Base-by-base conservation (phyloP, 345 rosid genomes). In the Noccaea bulbosa region DNA sequence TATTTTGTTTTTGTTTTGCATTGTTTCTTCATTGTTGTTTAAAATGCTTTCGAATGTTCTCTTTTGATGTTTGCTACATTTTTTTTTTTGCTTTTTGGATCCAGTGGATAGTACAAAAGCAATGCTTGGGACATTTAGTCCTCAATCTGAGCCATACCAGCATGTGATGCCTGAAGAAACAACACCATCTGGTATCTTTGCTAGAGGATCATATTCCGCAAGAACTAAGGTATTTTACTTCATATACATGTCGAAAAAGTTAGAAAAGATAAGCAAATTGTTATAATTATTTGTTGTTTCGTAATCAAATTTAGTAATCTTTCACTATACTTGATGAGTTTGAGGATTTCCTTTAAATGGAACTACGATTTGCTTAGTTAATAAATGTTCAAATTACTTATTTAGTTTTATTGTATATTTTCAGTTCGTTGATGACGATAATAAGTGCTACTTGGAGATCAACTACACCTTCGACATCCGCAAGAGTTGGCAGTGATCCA, bases 111-210 rank as follows among this genome's bases (percentile, higher is more conserved):
- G 87, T 72, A 43, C 87, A 2, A 92, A 92, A 79, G 88, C 85
- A 81, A 93, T 91, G 98, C 75, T 93, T 2, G 98, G 98, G 67
- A 93, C 98, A 9, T 88, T 88, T 68, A 87, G 98, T 78, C 98
- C 98, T 33, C 96, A 93, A 80, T 79, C 85, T 34, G 98, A 91
- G 51, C 77, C 94, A 20, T 93, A 90, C 79, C 84, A 79, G 3
- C 89, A 87, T 59, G 83, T 80, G 70, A 81, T 93, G 81, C 88
- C 87, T 8, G 91, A 93, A 79, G 98, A 93, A 46, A 85, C 86
- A 1, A 91, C 92, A 3, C 98, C 98, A 0, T 93, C 98, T 72
- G 98, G 96, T 38, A 78, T 90, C 0, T 90, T 90, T 47, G 94
- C 94, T 62, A 84, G 96, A 83, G 98, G 98, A 66, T 79, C 86